Conservation (phyloP, 495 filamentous ascomycete species). For the Neurospora sp. region DNA sequence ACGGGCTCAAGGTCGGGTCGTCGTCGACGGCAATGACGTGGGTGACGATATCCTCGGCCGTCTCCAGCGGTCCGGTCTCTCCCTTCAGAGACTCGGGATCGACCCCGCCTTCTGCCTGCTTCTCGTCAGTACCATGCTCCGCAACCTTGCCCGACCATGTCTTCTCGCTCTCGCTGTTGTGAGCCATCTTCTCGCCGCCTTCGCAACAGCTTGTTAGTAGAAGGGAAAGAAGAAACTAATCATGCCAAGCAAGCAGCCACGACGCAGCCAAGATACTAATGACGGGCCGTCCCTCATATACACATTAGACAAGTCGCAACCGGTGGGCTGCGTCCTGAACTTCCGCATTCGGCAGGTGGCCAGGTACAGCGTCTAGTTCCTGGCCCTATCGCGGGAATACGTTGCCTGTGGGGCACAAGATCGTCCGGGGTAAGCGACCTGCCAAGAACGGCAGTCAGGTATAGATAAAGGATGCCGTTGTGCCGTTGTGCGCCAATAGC, state of each 20-base stretch:
- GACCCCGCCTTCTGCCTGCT: neutral
- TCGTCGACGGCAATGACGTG: slow-evolving; percentile 26
- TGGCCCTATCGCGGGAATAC: neutral
- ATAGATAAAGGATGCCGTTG: neutral
- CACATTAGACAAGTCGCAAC: neutral
- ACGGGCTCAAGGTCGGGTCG: slow-evolving; percentile 22
- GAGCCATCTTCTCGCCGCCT: neutral
- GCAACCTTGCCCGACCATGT: neutral
- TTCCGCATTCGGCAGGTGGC: neutral
- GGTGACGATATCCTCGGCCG: slow-evolving; percentile 21
- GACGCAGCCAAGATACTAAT: neutral
- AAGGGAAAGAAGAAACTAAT: neutral
- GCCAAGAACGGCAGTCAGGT: neutral
- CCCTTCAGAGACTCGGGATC: neutral
- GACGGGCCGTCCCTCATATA: neutral
- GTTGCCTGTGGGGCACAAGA: neutral
- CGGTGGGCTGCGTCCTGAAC: neutral
- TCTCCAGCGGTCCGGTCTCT: neutral
- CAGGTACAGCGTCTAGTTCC: neutral
- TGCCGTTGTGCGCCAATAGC: neutral
- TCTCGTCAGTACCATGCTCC: neutral
- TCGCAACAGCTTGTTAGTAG: neutral
- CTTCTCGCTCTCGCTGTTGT: neutral
- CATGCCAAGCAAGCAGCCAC: neutral
- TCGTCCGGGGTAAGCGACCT: neutral